Percentiles rank a stretch among this genome's conserved stretches.
These are phyloP conservation scores for Thuja plicata DNA, from an alignment of 83 land plant species.

Conservation along the genomic window DNA sequence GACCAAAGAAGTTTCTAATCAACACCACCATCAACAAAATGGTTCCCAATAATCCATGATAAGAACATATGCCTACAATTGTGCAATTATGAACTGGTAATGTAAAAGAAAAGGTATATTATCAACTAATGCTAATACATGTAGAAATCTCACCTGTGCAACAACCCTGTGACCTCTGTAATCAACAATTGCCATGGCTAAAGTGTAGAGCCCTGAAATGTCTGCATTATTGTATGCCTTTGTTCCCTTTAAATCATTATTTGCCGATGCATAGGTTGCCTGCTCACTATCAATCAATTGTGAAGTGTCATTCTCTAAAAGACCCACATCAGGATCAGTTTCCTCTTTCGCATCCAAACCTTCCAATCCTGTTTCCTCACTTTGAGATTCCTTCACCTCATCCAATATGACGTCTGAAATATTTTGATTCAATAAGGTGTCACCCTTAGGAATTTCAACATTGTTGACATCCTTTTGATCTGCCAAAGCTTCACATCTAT, in stretches of 20 bases:
- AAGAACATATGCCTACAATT: not conserved
- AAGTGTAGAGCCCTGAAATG: conserved; percentile 84
- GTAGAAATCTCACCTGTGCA: conserved; percentile 73
- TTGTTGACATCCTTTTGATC: conserved; percentile 1
- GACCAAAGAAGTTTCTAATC: not conserved
- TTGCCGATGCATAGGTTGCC: conserved; percentile 98
- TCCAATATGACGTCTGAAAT: not conserved
- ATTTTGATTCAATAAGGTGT: not conserved
- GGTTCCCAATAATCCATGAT: not conserved
- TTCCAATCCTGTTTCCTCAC: conserved; percentile 3
- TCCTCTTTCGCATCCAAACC: not conserved
- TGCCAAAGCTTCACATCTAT: not conserved
- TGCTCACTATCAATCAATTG: conserved; percentile 84
- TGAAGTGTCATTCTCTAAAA: conserved; percentile 37
- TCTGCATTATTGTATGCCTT: conserved; percentile 97
- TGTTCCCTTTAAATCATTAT: conserved; percentile 98
- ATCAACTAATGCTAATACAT: not conserved
- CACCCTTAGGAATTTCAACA: not conserved
- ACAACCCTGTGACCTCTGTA: conserved; percentile 96
- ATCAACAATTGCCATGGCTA: conserved; percentile 98
- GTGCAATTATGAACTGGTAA: not conserved
- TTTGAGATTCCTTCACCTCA: not conserved
- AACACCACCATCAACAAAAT: not conserved
- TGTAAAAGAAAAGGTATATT: not conserved
- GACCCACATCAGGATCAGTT: conserved; percentile 10